These are phyloP conservation scores for Pseudocercospora macadamiae DNA, from an alignment of 2,329 filamentous ascomycete genomes.

Conservation along the genomic window DNA sequence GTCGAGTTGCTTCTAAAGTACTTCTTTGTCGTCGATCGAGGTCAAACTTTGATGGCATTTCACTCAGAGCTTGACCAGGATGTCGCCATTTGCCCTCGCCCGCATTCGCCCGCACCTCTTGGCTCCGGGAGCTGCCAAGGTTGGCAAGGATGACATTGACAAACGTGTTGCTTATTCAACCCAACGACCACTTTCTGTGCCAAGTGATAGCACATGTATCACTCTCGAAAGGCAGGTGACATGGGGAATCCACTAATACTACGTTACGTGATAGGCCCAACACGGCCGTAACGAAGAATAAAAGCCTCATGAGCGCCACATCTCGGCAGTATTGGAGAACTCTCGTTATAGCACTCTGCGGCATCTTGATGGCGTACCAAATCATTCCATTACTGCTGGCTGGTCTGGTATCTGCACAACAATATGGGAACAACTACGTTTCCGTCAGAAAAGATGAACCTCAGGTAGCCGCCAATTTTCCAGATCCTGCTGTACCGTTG, in stretches of 20 bases:
- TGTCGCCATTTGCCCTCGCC: neutral
- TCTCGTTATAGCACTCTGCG: neutral
- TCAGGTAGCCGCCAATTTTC: constrained; percentile 41
- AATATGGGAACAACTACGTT: constrained; percentile 40
- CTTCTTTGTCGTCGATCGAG: neutral
- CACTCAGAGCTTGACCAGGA: neutral
- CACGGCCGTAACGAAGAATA: no score
- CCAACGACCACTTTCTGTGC: neutral
- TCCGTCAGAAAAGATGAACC: constrained; percentile 34
- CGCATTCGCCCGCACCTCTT: neutral
- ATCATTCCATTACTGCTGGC: neutral
- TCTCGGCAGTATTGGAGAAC: neutral
- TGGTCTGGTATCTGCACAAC: constrained; percentile 6
- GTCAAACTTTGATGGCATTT: neutral
- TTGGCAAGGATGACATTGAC: neutral
- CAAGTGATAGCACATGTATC: no score
- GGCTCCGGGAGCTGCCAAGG: neutral
- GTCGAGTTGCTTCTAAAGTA: neutral
- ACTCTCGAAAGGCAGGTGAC: no score
- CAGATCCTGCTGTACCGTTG: constrained; percentile 36
- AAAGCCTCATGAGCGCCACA: neutral
- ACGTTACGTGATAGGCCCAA: no score
- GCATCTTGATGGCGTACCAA: neutral
- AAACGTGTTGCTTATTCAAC: neutral
- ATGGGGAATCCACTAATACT: no score